phyloP scores from a whole-genome alignment of 2,329 filamentous ascomycete species.

The Colletotrichum australisinense region DNA sequence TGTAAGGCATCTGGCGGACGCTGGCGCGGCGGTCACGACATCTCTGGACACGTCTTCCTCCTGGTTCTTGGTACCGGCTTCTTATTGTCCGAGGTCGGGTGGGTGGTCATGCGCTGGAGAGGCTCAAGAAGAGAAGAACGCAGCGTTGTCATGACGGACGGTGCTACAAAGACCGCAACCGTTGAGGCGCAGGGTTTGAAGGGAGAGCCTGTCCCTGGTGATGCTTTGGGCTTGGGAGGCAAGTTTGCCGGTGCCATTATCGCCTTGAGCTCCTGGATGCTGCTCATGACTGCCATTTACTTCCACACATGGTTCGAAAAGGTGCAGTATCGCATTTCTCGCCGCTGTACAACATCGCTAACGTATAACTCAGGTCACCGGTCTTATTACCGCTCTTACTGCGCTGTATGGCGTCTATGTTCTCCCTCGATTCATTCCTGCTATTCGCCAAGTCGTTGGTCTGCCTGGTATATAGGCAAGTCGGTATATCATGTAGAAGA shows the following conservation, averaged over 20 bases:
- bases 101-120: conserved; percentile 60
- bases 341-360: conserved; percentile 32
- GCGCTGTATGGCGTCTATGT: conserved; percentile 64
- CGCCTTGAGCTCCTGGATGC: conserved; percentile 88
- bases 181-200: conserved; percentile 53
- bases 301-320: conserved; percentile 99
- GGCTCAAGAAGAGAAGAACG: conserved; percentile 67
- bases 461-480: conserved; percentile 60
- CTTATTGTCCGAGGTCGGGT: conserved; percentile 82
- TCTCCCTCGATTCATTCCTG: conserved; percentile 62
- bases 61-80: conserved; percentile 87
- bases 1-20: conserved; percentile 85
- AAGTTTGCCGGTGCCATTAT: conserved; percentile 73
- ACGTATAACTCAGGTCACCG: conserved; percentile 58
- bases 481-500: no score
- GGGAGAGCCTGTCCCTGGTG: conserved; percentile 15
- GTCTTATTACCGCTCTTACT: conserved; percentile 59
- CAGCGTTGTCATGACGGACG: conserved; percentile 73
- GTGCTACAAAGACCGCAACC: conserved; percentile 70
- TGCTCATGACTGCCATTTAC: conserved; percentile 98
- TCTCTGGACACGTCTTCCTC: conserved; percentile 95
- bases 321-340: conserved; percentile 59
- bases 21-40: conserved; percentile 96
- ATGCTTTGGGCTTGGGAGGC: conserved; percentile 56
- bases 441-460: conserved; percentile 57